phyloP scores from a whole-genome alignment of 1,284 basidiomycete species.

The Cerioporus squamosus region DNA sequence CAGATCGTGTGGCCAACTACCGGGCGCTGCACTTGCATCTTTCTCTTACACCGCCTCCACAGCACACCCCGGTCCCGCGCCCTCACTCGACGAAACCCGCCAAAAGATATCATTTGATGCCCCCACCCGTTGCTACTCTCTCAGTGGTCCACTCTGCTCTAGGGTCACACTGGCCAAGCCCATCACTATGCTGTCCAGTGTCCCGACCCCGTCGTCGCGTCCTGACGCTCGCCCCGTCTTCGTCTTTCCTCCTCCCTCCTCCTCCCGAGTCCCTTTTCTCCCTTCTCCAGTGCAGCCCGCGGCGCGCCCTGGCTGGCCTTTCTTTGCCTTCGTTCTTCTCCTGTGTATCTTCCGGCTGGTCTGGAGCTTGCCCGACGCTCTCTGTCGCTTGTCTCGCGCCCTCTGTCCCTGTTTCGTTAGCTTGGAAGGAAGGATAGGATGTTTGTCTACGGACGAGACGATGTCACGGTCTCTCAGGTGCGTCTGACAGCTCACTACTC shows the following conservation, averaged over 20 bases:
- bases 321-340: neutral
- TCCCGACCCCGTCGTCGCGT: neutral
- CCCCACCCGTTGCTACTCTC: neutral
- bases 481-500: neutral
- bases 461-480: neutral
- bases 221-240: constrained; percentile 11
- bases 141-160: neutral
- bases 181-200: constrained; percentile 11
- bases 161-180: neutral
- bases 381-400: constrained; percentile 1
- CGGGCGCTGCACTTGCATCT: neutral
- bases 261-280: constrained; percentile 7
- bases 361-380: constrained; percentile 24
- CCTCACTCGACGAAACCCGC: neutral
- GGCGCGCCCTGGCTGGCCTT: constrained; percentile 17
- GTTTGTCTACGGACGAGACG: neutral
- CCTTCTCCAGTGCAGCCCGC: constrained; percentile 10
- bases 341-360: constrained; percentile 18
- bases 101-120: neutral
- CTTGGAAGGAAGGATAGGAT: neutral
- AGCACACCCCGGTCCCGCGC: neutral
- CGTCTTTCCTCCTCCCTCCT: constrained; percentile 7
- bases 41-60: neutral
- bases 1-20: too few relatives aligned
- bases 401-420: neutral